Conservation (phyloP, 306 rosid genomes). For the Fragaria iinumae region DNA sequence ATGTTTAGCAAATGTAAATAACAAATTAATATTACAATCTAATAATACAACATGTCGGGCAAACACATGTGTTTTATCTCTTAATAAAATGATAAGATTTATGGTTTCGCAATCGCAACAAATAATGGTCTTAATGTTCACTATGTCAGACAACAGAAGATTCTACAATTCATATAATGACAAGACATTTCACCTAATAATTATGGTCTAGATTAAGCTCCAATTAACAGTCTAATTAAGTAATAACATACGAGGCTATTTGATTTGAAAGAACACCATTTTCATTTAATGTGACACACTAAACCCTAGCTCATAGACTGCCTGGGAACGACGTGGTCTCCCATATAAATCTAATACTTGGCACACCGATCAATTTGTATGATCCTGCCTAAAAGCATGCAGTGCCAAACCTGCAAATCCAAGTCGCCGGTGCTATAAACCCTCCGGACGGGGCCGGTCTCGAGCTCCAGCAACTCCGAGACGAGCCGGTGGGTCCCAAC, state of each 20-base stretch:
- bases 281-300: neutral
- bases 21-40: neutral
- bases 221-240: neutral
- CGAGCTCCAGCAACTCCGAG: conserved; percentile 34
- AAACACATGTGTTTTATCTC: no score
- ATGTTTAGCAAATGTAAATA: neutral
- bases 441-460: conserved; percentile 49
- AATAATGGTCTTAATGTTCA: neutral
- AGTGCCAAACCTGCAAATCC: conserved; percentile 51
- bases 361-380: neutral
- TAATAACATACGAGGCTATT: neutral
- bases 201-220: neutral
- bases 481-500: conserved; percentile 42
- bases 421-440: conserved; percentile 67
- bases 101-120: neutral
- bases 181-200: neutral
- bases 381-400: neutral
- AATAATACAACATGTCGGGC: neutral
- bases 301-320: neutral
- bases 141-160: neutral
- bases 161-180: neutral
- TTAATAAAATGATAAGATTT: neutral
- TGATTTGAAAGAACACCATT: neutral
- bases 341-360: neutral
- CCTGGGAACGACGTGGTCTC: neutral